A percentile compares a stretch with the other conserved stretches of the same genome.
These are phyloP conservation scores for Scenedesmus sp. DNA, from an alignment of 163 green algal species.

Conservation along the genomic window DNA sequence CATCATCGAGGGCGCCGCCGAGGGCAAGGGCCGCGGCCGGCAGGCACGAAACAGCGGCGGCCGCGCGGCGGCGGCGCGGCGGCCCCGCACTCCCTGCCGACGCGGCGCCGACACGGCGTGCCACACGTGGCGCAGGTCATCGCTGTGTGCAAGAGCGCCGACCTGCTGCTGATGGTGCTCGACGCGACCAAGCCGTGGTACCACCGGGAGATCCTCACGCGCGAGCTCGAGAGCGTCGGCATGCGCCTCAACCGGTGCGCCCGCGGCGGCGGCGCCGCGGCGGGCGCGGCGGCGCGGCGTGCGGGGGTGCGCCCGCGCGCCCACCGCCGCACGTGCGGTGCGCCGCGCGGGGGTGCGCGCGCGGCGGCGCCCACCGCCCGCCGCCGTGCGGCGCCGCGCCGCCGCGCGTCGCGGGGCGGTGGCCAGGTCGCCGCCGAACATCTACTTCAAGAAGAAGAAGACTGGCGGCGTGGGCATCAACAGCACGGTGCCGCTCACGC, in stretches of 20 bases:
- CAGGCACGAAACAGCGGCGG: conserved; percentile 63
- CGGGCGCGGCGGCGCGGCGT: no score
- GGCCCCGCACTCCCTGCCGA: neutral
- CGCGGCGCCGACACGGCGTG: neutral
- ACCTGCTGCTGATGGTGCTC: conserved; percentile 99
- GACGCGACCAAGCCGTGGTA: conserved; percentile 93
- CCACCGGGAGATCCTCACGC: conserved; percentile 92
- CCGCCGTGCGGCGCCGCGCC: no score
- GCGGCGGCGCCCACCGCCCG: no score
- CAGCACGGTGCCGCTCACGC: conserved; percentile 81
- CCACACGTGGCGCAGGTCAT: conserved; percentile 82
- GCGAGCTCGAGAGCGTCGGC: conserved; percentile 94
- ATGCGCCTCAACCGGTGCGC: conserved; percentile 86
- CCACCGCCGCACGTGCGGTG: no score
- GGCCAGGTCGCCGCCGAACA: conserved; percentile 74
- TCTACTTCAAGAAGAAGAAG: conserved; percentile 98
- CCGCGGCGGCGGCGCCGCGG: no score
- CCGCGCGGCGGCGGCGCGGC: neutral
- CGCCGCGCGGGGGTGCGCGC: no score
- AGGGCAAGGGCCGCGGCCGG: conserved; percentile 90
- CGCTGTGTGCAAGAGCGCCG: conserved; percentile 96
- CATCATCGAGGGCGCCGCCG: conserved; percentile 97
- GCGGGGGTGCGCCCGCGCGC: no score
- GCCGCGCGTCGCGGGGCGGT: no score
- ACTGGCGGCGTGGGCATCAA: conserved; percentile 94